Conservation (phyloP, 1,139 yeast species). For the Geotrichum armillariae region DNA sequence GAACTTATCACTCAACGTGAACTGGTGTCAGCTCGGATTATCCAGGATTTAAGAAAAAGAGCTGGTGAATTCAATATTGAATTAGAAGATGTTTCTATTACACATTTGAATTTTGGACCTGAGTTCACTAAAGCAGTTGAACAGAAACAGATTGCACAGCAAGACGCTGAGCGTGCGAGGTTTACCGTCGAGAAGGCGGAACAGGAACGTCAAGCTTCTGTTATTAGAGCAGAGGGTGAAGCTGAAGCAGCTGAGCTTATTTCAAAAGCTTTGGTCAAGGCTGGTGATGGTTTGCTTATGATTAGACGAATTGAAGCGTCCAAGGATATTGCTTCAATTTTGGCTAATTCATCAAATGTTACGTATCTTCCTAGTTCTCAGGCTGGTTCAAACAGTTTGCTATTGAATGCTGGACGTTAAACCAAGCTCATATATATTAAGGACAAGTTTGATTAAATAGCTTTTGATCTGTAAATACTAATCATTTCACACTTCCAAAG, state of each 20-base stretch:
- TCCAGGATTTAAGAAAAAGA: conserved; percentile 81
- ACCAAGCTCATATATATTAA: too few species aligned
- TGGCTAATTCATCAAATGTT: conserved; percentile 80
- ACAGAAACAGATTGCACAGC: conserved; percentile 98
- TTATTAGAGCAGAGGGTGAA: conserved; percentile 98
- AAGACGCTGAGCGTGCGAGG: conserved; percentile 97
- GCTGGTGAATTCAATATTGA: conserved; percentile 87
- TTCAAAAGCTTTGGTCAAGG: conserved; percentile 87
- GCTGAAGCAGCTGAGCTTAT: conserved; percentile 98
- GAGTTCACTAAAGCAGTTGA: conserved; percentile 99
- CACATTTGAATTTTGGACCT: conserved; percentile 96
- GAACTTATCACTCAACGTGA: conserved; percentile 97
- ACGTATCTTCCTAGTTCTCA: conserved; percentile 79
- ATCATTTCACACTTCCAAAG: too few species aligned
- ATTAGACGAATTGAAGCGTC: conserved; percentile 97
- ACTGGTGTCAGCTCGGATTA: conserved; percentile 84
- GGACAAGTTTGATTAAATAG: too few species aligned
- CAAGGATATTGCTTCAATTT: conserved; percentile 87
- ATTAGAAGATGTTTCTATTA: conserved; percentile 95
- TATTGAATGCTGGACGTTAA: conserved; percentile 60
- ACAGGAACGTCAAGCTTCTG: conserved; percentile 93
- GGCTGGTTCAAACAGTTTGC: conserved; percentile 46
- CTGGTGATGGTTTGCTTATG: conserved; percentile 93
- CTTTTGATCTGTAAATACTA: too few species aligned
- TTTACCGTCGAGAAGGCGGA: conserved; percentile 95